Evolutionary conservation across 306 rosid genomes (phyloP).

Genomic region (Rosa rugosa): DNA sequence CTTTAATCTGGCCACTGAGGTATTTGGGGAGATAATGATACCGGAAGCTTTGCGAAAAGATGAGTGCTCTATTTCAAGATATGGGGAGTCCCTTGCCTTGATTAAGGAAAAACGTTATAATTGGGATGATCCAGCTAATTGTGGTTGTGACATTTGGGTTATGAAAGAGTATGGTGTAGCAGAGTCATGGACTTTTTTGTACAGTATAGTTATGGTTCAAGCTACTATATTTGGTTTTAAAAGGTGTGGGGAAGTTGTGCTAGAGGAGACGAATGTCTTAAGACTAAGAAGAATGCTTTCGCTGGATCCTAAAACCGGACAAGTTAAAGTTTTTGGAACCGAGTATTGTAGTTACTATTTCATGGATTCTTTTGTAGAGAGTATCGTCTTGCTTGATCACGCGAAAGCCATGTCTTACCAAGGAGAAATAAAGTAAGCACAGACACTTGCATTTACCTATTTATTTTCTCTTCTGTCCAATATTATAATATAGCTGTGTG

Average conservation of each 20-base stretch:
- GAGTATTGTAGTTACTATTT: background rate
- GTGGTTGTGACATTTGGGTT: background rate
- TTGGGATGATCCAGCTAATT: background rate
- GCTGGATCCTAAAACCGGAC: background rate
- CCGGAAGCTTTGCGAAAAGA: background rate
- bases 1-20: background rate
- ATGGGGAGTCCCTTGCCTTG: background rate
- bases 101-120: background rate
- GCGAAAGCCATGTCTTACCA: background rate
- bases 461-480: too few species aligned
- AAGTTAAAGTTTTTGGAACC: background rate
- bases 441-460: background rate
- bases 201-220: background rate
- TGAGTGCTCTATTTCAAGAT: background rate
- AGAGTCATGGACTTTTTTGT: background rate
- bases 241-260: slow-evolving; percentile 2
- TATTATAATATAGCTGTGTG: too few species aligned
- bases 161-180: background rate
- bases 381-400: slow-evolving; percentile 6
- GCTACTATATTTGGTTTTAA: background rate
- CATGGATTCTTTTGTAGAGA: background rate
- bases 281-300: background rate
- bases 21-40: background rate
- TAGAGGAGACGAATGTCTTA: background rate
- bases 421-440: background rate